Evolutionary conservation across 202 grass and related monocot genomes (phyloP).

Genomic region (Alloteropsis angusta): DNA sequence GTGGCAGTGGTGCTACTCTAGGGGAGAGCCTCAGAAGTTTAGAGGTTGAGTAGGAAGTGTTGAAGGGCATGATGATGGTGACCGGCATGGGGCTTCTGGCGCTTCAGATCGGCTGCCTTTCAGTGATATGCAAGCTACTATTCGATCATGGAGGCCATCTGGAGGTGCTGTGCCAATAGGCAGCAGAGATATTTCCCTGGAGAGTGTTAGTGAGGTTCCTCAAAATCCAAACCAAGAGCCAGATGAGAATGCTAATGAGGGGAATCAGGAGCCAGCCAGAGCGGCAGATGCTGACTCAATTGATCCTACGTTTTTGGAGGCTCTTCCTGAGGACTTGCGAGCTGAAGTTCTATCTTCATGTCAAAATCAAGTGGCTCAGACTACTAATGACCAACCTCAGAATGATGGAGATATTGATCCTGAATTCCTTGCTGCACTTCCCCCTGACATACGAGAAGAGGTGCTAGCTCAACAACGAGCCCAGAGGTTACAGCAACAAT

Average conservation of each 20-base stretch:
- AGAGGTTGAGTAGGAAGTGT: constrained; percentile 98
- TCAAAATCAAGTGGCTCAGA: constrained; percentile 81
- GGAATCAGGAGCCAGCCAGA: constrained; percentile 46
- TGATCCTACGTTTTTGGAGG: constrained; percentile 98
- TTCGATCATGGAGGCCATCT: constrained; percentile 51
- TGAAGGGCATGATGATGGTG: constrained; percentile 92
- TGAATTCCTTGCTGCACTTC: constrained; percentile 98
- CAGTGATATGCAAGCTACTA: constrained; percentile 50
- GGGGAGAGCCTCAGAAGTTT: constrained; percentile 93
- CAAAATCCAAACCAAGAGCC: constrained; percentile 64
- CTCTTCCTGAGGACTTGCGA: constrained; percentile 90
- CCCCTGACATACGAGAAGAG: constrained; percentile 92
- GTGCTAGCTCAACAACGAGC: constrained; percentile 89
- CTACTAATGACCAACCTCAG: constrained; percentile 69
- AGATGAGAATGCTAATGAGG: constrained; percentile 46
- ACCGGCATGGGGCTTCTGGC: constrained; percentile 60
- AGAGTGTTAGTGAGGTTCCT: constrained; percentile 78
- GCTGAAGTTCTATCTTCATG: constrained; percentile 94
- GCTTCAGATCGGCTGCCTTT: constrained; percentile 47
- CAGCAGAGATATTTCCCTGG: constrained; percentile 54
- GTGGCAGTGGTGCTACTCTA: constrained; percentile 92
- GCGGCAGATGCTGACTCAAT: constrained; percentile 53
- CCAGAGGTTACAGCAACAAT: constrained; percentile 76
- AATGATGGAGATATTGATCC: constrained; percentile 94
- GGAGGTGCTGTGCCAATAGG: constrained; percentile 40